Percentiles rank a stretch among this genome's conserved stretches.
phyloP scores from a whole-genome alignment of 371 early-diverging fungal species.

The Phascolomyces articulosus region DNA sequence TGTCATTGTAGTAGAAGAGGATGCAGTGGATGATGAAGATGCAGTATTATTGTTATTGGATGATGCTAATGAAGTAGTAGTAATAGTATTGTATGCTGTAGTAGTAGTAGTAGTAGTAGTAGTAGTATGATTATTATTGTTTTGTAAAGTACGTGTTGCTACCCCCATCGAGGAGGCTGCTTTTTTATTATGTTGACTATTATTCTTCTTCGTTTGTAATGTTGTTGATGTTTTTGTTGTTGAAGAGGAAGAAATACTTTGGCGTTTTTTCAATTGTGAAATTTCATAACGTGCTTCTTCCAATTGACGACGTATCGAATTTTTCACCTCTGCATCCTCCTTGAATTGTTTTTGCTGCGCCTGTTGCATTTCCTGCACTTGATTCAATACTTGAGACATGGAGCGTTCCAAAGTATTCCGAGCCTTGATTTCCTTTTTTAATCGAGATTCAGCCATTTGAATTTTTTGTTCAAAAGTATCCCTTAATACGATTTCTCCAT shows the following conservation, averaged over 20 bases:
- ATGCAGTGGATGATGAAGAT: conserved; percentile 2
- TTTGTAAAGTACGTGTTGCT: no score
- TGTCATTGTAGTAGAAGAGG: neutral
- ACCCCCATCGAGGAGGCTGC: neutral
- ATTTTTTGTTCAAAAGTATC: conserved; percentile 38
- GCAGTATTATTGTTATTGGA: neutral
- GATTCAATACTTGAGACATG: conserved; percentile 39
- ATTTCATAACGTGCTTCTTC: conserved; percentile 31
- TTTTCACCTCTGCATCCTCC: conserved; percentile 25
- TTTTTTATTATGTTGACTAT: neutral
- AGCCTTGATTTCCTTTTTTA: conserved; percentile 34
- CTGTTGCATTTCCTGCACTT: conserved; percentile 33
- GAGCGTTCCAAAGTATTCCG: conserved; percentile 38
- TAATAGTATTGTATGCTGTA: neutral
- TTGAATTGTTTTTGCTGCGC: conserved; percentile 20
- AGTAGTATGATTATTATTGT: no score
- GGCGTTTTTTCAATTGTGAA: conserved; percentile 8
- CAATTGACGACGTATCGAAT: conserved; percentile 21
- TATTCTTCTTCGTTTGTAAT: no score
- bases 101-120: neutral
- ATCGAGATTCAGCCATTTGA: conserved; percentile 29
- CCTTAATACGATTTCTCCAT: conserved; percentile 37
- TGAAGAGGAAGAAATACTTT: neutral
- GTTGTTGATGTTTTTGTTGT: neutral
- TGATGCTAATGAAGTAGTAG: neutral